Evolutionary conservation across 352 stramenopile species (phyloP).

Genomic region (Phytophthora colocasiae): DNA sequence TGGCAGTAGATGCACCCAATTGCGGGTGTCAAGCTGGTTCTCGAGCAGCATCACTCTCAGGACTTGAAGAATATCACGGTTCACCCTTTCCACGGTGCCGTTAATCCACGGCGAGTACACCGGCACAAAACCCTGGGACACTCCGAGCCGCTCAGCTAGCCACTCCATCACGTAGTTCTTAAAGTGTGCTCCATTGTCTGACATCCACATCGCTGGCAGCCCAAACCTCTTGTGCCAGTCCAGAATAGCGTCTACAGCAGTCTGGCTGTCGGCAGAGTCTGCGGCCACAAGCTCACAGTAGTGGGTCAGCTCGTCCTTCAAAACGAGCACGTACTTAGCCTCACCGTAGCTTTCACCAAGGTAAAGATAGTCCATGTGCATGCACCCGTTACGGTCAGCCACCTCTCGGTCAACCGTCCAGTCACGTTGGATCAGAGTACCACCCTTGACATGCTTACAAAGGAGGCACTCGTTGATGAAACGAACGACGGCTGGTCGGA

Average conservation of each 20-base stretch:
- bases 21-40: too few species aligned
- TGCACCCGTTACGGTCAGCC: neutral
- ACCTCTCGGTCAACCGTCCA: neutral
- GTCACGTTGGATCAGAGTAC: neutral
- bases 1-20: too few species aligned
- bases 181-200: conserved; percentile 14
- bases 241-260: neutral
- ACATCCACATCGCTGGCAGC: neutral
- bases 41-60: too few species aligned
- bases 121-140: conserved; percentile 3
- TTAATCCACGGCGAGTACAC: too few species aligned
- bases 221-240: conserved; percentile 22
- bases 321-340: conserved; percentile 1
- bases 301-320: conserved; percentile 13
- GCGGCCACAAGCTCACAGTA: conserved; percentile 9
- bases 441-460: conserved; percentile 21
- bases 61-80: too few species aligned
- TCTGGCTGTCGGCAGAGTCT: conserved; percentile 8
- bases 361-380: conserved; percentile 7
- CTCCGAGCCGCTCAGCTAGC: too few species aligned
- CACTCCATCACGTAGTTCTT: conserved; percentile 7
- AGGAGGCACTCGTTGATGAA: conserved; percentile 21
- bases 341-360: neutral
- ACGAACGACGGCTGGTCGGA: neutral
- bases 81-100: too few species aligned